Base-by-base conservation (phyloP, 2,329 filamentous ascomycete genomes). In the Venturia pyrina region DNA sequence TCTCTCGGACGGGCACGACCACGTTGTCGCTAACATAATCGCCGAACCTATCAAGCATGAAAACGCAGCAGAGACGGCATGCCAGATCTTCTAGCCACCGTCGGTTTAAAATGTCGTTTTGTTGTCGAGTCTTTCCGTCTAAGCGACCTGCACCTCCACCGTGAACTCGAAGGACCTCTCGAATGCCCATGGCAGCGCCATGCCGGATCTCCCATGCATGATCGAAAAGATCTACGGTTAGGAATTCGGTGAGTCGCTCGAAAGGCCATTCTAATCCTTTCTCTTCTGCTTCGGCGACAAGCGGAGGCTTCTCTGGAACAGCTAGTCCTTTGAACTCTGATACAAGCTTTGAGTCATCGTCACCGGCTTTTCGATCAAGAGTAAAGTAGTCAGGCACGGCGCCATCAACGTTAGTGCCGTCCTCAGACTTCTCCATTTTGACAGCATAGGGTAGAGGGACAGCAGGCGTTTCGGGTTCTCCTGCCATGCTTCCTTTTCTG, bases 11-110 rank as follows among this genome's bases (percentile, higher is more conserved):
- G 0, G 95, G 95, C 0, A 95, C 95, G 50, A 99, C 92, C 0
- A 96, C 96, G 64, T 91, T 99, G 75, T 99, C 95, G 5, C 93
- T 96, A 67, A 96, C 95, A 78, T 97, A 99, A 74, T 99, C 95
- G 66, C 93, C 96, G 73, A 99, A 99, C 64, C 93, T 88, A 78
- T 99, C 95, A 19, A 99, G 86, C 87, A 99, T 97, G 72, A 99
- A 88, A 64, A 99, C 93, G 74, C 91, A 96, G 76, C 93, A 93
- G 62, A 99, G 84, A 34, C 95, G 89, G 72, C 93, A 97, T n/a
- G 93, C 91, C 63, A 99, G 82, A 73, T 99, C 93, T 73, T 98
- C 90, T 24, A 99, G 84, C 92, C 92, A 99, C 73, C 82, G 84
- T 68, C 88, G 85, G 71, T 98, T 99, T 57, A 90, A 81, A 1